Conservation (phyloP, 345 rosid species). For the Aegle marmelos region DNA sequence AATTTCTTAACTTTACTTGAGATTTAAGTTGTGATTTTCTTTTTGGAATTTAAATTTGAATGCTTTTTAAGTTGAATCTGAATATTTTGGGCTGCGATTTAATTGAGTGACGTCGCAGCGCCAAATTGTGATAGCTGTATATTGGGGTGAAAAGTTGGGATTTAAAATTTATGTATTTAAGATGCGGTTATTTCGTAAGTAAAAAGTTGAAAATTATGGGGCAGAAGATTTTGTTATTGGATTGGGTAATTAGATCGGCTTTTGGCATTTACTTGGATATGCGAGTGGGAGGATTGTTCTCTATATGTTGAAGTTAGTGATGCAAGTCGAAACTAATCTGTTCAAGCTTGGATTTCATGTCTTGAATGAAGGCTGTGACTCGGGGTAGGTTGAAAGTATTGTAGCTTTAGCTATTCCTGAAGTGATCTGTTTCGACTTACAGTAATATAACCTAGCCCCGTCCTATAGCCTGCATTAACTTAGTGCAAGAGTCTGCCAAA, state of each 20-base stretch:
- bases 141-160: not conserved
- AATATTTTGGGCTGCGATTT: not conserved
- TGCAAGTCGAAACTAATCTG: not conserved
- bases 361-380: not conserved
- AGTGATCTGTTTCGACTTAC: not conserved
- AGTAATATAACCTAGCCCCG: no score
- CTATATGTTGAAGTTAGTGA: not conserved
- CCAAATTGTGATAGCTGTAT: not conserved
- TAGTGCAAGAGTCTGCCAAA: not conserved
- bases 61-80: not conserved
- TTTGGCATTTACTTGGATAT: not conserved
- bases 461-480: not conserved
- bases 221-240: not conserved
- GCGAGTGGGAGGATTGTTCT: not conserved
- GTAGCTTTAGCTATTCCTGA: not conserved
- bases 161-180: not conserved
- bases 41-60: not conserved
- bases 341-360: not conserved
- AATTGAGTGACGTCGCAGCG: not conserved
- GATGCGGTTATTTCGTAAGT: not conserved
- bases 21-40: not conserved
- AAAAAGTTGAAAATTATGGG: not conserved
- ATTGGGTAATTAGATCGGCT: not conserved
- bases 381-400: not conserved
- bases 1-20: not conserved